Evolutionary conservation across 257 asterid genomes (phyloP), one percentile per base, ranked within the genome.

Genomic region (Solanum pimpinellifolium): DNA sequence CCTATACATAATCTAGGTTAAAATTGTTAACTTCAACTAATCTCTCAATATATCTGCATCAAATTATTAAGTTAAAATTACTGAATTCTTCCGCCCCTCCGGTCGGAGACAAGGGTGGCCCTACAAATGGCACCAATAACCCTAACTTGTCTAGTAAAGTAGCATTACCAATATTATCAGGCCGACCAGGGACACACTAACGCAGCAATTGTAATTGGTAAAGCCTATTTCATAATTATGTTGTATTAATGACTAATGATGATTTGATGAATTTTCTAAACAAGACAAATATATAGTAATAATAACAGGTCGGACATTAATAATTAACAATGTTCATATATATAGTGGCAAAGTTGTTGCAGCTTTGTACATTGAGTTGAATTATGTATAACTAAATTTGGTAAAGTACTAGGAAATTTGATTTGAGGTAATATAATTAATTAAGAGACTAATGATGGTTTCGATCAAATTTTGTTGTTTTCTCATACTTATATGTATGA

Each of bases 181-280:
- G n/a, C 87, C 90, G 84, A 78, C 84, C 25, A 31, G 33, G 10
- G 88, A 73, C 94, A 92, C 73, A 78, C 86, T 49, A 77, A 92
- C 46, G 89, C 93, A 20, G 89, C 93, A 74, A 74, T 83, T 91
- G 92, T 52, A 52, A 52, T 83, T 91, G 90, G 86, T 77, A 87
- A 37, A 86, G 60, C 84, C 31, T 0, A 37, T 23, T n/a, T 66
- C 27, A 66, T 84, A 70, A 62, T 84, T 84, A 47, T 66, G 80
- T 84, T 80, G 29, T 5, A 4, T 39, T 72, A 80, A 46, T 80
- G 6, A 47, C 84, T 47, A 78, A 46, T 77, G 42, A 78, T 41
- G 83, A 76, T 76, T 41, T 41, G 59, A 23, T 77, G 62, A 77
- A 44, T 77, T 44, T 21, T 33, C 39, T 44, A 59, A 77, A 77